Evolutionary conservation across 306 rosid species (phyloP).

Genomic region (Dryas alaskensis): DNA sequence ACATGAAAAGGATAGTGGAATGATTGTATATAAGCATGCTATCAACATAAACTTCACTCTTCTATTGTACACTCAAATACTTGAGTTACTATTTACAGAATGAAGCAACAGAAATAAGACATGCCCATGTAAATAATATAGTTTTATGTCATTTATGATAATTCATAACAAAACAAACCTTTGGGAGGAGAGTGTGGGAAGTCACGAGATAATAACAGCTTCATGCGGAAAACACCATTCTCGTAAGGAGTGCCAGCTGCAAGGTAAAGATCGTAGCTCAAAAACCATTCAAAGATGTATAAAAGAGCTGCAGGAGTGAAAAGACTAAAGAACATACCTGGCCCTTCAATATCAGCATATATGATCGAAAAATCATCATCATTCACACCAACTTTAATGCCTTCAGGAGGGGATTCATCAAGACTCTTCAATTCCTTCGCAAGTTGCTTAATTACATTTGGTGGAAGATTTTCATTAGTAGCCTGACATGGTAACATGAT

Average conservation of each 20-base stretch:
- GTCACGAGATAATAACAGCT: slow-evolving; percentile 73
- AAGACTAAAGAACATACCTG: slow-evolving; percentile 53
- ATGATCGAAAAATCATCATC: slow-evolving; percentile 91
- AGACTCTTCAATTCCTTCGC: slow-evolving; percentile 97
- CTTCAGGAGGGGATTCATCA: slow-evolving; percentile 95
- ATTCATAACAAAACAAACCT: slow-evolving; percentile 43
- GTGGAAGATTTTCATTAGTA: slow-evolving; percentile 96
- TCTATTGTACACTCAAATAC: background rate
- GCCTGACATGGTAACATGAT: slow-evolving; percentile 55
- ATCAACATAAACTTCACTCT: background rate
- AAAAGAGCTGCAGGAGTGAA: background rate
- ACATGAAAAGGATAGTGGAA: background rate
- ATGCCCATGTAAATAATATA: background rate
- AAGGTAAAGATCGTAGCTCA: slow-evolving; percentile 27
- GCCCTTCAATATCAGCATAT: slow-evolving; percentile 93
- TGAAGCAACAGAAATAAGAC: background rate
- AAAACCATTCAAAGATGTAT: slow-evolving; percentile 15
- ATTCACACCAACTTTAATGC: slow-evolving; percentile 84
- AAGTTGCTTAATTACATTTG: slow-evolving; percentile 93
- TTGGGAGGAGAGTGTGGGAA: slow-evolving; percentile 93
- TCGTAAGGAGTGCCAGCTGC: slow-evolving; percentile 98
- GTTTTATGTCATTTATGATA: background rate
- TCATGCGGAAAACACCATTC: slow-evolving; percentile 95
- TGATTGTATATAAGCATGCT: background rate
- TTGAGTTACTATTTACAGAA: background rate